These are phyloP conservation scores for Mimosa bimucronata DNA, from an alignment of 306 rosid genomes.

Conservation along the genomic window DNA sequence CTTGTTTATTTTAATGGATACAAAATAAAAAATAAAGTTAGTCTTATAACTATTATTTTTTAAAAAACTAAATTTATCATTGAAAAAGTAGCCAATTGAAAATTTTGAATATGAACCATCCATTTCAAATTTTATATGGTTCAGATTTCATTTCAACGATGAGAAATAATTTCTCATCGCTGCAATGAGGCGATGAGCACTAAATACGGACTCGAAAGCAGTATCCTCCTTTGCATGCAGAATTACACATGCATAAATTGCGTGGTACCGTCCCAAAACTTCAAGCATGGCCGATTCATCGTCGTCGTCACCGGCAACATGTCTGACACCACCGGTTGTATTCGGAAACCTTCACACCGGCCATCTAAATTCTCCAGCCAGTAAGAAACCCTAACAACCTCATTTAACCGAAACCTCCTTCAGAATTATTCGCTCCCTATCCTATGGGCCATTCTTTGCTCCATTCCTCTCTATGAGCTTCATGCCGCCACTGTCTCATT, in stretches of 20 bases:
- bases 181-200: too few relatives aligned
- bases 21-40: too few relatives aligned
- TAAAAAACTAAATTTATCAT: too few relatives aligned
- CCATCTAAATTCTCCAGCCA: background rate
- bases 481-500: constrained; percentile 9
- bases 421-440: constrained; percentile 11
- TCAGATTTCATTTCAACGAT: too few relatives aligned
- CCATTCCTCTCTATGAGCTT: constrained; percentile 14
- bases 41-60: too few relatives aligned
- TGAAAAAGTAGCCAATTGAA: too few relatives aligned
- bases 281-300: background rate
- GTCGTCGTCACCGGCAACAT: background rate
- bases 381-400: background rate
- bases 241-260: constrained; percentile 3
- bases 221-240: background rate
- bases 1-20: too few relatives aligned
- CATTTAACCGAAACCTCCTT: too few relatives aligned
- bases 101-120: too few relatives aligned
- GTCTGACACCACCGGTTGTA: background rate
- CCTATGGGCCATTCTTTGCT: constrained; percentile 18
- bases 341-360: background rate
- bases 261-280: background rate
- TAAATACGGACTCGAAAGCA: too few relatives aligned
- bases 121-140: too few relatives aligned
- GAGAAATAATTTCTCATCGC: too few relatives aligned